These are phyloP conservation scores for Vicia sativa DNA, from an alignment of 306 rosid species.

Conservation along the genomic window DNA sequence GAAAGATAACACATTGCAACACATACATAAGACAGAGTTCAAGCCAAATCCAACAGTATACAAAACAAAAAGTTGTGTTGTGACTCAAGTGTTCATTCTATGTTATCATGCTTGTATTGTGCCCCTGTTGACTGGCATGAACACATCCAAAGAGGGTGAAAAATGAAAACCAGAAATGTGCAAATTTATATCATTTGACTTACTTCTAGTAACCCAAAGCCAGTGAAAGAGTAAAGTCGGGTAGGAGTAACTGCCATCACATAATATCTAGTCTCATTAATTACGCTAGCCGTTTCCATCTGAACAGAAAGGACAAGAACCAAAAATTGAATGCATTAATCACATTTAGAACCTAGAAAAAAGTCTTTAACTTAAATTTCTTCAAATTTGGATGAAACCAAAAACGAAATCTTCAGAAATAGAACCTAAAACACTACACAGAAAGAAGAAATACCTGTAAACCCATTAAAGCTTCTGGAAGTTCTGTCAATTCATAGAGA, in stretches of 20 bases:
- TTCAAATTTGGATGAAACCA: constrained; percentile 29
- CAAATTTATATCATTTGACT: constrained; percentile 41
- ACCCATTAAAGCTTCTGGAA: constrained; percentile 86
- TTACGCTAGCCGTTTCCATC: constrained; percentile 85
- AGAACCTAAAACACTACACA: constrained; percentile 31
- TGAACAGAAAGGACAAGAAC: constrained; percentile 47
- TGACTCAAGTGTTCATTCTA: neutral
- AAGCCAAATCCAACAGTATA: constrained; percentile 8
- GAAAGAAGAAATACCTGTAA: constrained; percentile 61
- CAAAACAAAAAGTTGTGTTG: neutral
- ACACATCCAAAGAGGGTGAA: neutral
- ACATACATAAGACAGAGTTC: neutral
- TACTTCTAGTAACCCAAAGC: constrained; percentile 83
- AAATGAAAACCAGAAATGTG: neutral
- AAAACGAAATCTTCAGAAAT: constrained; percentile 16
- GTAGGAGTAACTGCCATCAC: constrained; percentile 98
- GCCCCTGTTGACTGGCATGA: neutral
- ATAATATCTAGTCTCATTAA: constrained; percentile 85
- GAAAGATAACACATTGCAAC: neutral
- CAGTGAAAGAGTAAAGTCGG: constrained; percentile 87
- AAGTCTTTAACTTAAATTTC: constrained; percentile 25
- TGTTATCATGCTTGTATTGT: neutral
- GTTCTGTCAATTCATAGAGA: constrained; percentile 70
- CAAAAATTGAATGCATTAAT: constrained; percentile 36
- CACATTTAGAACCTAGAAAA: neutral